Percentiles rank a stretch among this genome's conserved stretches.
These are phyloP conservation scores for Gossypium aridum DNA, from an alignment of 441 rosid genomes.

Conservation along the genomic window DNA sequence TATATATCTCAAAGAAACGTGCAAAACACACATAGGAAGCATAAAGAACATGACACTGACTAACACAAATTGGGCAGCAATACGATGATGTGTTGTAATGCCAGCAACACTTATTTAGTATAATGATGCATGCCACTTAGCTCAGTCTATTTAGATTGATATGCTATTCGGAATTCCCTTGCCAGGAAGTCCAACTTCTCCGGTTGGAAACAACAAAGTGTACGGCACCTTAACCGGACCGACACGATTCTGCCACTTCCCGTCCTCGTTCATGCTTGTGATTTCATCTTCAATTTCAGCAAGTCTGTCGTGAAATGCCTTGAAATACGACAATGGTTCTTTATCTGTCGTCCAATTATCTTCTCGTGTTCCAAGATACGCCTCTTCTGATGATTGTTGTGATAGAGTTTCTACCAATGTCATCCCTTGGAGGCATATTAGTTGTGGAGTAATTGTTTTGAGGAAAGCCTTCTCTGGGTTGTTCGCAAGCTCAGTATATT, in stretches of 20 bases:
- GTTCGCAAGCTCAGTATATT: constrained; percentile 36
- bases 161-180: constrained; percentile 58
- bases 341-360: constrained; percentile 48
- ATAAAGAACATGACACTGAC: not conserved
- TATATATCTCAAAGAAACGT: not conserved
- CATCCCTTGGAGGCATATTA: constrained; percentile 36
- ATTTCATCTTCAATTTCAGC: constrained; percentile 37
- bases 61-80: not conserved
- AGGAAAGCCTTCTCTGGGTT: constrained; percentile 46
- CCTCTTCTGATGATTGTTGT: not conserved
- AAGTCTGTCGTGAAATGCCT: constrained; percentile 41
- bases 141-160: constrained; percentile 25
- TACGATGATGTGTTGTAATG: not conserved
- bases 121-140: not conserved
- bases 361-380: constrained; percentile 24
- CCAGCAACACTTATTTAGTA: not conserved
- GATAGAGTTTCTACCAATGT: not conserved
- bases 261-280: constrained; percentile 30
- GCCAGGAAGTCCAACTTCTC: constrained; percentile 39
- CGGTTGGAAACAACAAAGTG: constrained; percentile 34
- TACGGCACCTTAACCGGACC: constrained; percentile 50
- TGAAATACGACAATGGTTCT: constrained; percentile 36
- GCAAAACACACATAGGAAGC: not conserved
- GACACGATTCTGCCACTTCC: not conserved
- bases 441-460: constrained; percentile 40